Base-by-base conservation (phyloP, 2,329 filamentous ascomycete genomes). In the Pezicula neosporulosa region DNA sequence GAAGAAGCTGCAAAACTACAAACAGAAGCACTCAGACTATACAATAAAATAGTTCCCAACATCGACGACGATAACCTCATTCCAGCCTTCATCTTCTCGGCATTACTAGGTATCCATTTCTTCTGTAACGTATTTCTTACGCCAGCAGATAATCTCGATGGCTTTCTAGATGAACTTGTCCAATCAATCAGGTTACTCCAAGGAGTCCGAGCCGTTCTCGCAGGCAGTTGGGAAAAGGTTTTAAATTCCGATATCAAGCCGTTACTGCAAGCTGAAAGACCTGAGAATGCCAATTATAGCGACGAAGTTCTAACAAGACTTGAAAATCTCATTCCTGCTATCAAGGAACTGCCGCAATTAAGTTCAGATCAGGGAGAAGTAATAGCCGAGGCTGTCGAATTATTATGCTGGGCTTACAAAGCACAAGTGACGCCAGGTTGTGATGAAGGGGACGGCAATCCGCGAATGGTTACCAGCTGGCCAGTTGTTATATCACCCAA, bases 121-220 rank as follows among this genome's bases (percentile, higher is more conserved):
- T 44, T 44, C 41, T 44, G 16, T 27, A 19, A 44, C 21, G 24
- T 27, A 3, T 44, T 44, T 44, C 13, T 27, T 15, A 44, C 41
- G 13, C 41, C 41, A 16, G 13, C 16, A 13, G 15, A 15, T 15
- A 19, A 44, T 15, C 19, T 44, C 15, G 41, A 24, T 6, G 41
- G 13, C 9, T 67, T 67, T 36, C 52, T 68, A 19, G 54, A 66
- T n/a, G 52, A 52, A 18, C 63, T 66, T 21, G 52, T 57, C 2
- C 54, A 60, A 27, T 63, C 55, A n/a, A 44, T 66, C 24, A 57
- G 54, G 19, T 44, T 70, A 8, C 57, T 66, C 37, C 55, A 55
- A 3, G 66, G 66, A 3, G 53, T 67, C 13, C 41, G 41, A 15
- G 41, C 41, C n/a, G 41, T 44, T 15, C 19, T 44, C 18, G 7